These are phyloP conservation scores for Biscogniauxia mediterranea DNA, from an alignment of 2,329 filamentous ascomycete genomes.

Conservation along the genomic window DNA sequence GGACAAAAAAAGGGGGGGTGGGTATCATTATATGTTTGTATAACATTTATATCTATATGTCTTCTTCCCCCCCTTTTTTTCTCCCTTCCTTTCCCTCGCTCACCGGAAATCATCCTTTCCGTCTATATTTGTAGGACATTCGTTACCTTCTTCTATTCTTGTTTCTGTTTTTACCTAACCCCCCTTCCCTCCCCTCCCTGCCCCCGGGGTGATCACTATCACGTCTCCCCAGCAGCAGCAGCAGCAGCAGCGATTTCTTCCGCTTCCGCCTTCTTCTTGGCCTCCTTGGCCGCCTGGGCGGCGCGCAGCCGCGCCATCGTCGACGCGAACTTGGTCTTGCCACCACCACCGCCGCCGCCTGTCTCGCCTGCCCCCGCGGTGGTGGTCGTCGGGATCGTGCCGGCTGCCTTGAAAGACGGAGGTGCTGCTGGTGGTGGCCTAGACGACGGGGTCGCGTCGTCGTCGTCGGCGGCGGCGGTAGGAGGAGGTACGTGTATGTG, in stretches of 20 bases:
- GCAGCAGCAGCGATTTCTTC: conserved; percentile 33
- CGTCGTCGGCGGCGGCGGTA: conserved; percentile 15
- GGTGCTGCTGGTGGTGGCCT: too few relatives aligned
- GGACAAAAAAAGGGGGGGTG: too few relatives aligned
- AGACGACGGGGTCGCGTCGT: conserved; percentile 31
- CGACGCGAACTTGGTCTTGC: conserved; percentile 30
- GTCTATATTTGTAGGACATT: too few relatives aligned
- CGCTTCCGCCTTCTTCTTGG: conserved; percentile 40
- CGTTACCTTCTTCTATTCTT: too few relatives aligned
- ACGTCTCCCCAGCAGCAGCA: conserved; percentile 10
- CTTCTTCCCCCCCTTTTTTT: not conserved
- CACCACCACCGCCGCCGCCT: conserved; percentile 6
- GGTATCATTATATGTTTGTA: too few relatives aligned
- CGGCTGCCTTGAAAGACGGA: too few relatives aligned
- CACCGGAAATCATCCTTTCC: too few relatives aligned
- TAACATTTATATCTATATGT: too few relatives aligned
- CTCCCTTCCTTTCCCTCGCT: not conserved
- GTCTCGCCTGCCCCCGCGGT: too few relatives aligned
- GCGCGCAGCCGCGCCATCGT: conserved; percentile 57
- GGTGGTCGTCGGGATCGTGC: too few relatives aligned
- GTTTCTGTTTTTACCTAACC: too few relatives aligned
- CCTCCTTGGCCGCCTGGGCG: conserved; percentile 56
- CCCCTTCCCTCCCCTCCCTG: too few relatives aligned
- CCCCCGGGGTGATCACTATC: not conserved
- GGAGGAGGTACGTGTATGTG: conserved; percentile 1